Evolutionary conservation across 176 grass and related monocot species (phyloP).

Genomic region (Elaeis guineensis): DNA sequence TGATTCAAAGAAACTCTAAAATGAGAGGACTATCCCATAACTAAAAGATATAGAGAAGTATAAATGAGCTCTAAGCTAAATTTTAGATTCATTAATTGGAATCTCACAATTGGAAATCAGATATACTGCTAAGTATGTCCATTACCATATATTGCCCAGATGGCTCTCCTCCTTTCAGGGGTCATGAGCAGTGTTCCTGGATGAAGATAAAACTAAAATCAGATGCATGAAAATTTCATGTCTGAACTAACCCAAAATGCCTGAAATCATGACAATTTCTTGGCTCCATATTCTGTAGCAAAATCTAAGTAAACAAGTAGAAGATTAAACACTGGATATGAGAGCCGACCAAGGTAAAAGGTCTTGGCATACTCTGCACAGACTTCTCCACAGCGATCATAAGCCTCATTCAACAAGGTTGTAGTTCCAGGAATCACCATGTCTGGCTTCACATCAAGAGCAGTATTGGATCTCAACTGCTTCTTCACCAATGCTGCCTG

Average conservation of each 20-base stretch:
- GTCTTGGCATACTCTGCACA: conserved; percentile 97
- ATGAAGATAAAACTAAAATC: not conserved
- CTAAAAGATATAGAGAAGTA: too few relatives aligned
- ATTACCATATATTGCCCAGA: conserved; percentile 97
- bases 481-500: conserved; percentile 55
- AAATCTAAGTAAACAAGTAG: too few relatives aligned
- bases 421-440: conserved; percentile 24
- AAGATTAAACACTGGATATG: too few relatives aligned
- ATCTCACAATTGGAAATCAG: too few relatives aligned
- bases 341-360: conserved; percentile 71
- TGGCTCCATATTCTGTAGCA: too few relatives aligned
- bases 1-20: too few relatives aligned
- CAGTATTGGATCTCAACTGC: not conserved
- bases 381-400: conserved; percentile 60
- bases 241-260: conserved; percentile 11
- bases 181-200: conserved; percentile 93
- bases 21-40: too few relatives aligned
- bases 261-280: not conserved
- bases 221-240: not conserved
- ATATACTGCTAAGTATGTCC: not conserved
- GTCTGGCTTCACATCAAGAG: conserved; percentile 9
- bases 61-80: too few relatives aligned
- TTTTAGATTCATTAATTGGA: too few relatives aligned
- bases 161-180: conserved; percentile 67
- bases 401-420: conserved; percentile 48